Evolutionary conservation across 2,329 filamentous ascomycete genomes (phyloP).

Genomic region (Neurospora crassa): DNA sequence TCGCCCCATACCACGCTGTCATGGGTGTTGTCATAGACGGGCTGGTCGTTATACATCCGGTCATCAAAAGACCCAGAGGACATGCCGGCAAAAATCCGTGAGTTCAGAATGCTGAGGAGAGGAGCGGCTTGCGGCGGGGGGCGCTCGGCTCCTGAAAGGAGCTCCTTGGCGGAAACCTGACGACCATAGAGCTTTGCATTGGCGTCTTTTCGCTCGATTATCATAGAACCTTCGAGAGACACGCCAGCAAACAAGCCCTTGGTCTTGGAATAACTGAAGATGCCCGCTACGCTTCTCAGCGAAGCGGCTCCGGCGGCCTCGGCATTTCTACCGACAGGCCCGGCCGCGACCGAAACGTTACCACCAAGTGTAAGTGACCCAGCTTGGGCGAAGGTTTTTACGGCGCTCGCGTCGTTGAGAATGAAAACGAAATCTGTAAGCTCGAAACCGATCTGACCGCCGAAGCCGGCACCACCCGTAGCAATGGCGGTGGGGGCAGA

Average conservation of each 20-base stretch:
- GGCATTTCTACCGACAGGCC: conserved; percentile 86
- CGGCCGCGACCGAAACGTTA: conserved; percentile 92
- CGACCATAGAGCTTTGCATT: conserved; percentile 93
- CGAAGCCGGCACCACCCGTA: conserved; percentile 72
- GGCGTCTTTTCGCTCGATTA: conserved; percentile 91
- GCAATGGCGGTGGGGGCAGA: conserved; percentile 74
- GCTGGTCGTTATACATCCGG: conserved; percentile 85
- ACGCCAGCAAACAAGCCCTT: conserved; percentile 96
- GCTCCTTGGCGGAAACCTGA: conserved; percentile 68
- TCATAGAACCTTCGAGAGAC: conserved; percentile 82
- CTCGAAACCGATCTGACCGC: conserved; percentile 80
- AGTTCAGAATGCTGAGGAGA: conserved; percentile 76
- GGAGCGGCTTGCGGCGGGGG: conserved; percentile 76
- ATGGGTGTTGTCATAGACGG: conserved; percentile 75
- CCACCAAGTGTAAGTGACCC: conserved; percentile 89
- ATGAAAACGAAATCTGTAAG: conserved; percentile 96
- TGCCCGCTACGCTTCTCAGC: conserved; percentile 75
- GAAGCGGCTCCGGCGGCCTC: conserved; percentile 93
- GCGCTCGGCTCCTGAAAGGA: conserved; percentile 68
- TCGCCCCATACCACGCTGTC: conserved; percentile 75
- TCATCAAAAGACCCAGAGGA: conserved; percentile 38
- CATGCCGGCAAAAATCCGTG: conserved; percentile 69
- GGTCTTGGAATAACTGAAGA: conserved; percentile 97
- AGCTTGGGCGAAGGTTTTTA: conserved; percentile 87
- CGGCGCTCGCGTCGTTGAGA: conserved; percentile 80